These are phyloP conservation scores for Trichoderma polysporum DNA, from an alignment of 2,329 filamentous ascomycete genomes.

Conservation along the genomic window DNA sequence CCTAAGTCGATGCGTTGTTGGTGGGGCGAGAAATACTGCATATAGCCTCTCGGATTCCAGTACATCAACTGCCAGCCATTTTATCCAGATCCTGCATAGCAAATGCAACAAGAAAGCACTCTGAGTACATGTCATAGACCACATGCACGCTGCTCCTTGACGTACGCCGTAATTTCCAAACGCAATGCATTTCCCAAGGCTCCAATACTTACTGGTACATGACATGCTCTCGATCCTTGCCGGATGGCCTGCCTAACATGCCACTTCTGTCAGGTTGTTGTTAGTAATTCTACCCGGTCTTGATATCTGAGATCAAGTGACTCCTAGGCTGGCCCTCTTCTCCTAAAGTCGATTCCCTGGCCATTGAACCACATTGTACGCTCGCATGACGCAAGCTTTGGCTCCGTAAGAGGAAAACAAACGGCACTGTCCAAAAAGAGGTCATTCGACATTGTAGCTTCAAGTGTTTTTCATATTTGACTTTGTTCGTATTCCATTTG, in stretches of 20 bases:
- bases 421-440: background rate
- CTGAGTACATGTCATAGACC: no score
- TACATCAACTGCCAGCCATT: background rate
- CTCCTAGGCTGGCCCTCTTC: background rate
- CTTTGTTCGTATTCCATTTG: constrained; percentile 19
- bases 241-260: background rate
- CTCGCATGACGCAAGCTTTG: background rate
- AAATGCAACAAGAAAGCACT: background rate
- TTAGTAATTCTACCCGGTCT: background rate
- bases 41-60: background rate
- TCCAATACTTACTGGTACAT: background rate
- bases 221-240: background rate
- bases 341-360: background rate
- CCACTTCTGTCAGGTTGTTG: background rate
- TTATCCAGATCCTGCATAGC: background rate
- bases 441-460: background rate
- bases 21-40: background rate
- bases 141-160: background rate
- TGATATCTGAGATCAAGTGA: background rate
- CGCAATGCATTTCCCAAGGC: background rate
- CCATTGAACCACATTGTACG: background rate
- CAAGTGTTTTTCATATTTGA: background rate
- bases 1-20: background rate
- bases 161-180: background rate
- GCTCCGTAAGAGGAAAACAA: background rate